A percentile compares a stretch with the other conserved stretches of the same genome.
Conservation (phyloP, 805 yeast genomes). For the Ogataea methylovora region DNA sequence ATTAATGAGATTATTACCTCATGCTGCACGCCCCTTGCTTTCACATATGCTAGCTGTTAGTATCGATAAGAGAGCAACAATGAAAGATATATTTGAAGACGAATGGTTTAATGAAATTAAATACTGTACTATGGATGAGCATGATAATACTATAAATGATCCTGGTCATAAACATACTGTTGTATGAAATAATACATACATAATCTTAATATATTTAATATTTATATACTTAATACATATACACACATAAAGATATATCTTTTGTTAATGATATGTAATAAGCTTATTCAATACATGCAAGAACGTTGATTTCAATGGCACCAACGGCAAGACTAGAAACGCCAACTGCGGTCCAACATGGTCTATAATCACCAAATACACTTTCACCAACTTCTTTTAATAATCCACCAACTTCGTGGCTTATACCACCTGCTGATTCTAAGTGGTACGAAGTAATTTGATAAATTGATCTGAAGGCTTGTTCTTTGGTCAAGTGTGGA, state of each 20-base stretch:
- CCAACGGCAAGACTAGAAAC: conserved; percentile 6
- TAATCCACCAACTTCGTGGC: conserved; percentile 5
- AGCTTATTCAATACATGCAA: conserved; percentile 4
- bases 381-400: conserved; percentile 3
- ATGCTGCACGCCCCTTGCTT: conserved; percentile 71
- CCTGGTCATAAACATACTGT: conserved; percentile 45
- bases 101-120: conserved; percentile 63
- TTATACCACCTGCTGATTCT: conserved; percentile 6
- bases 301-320: conserved; percentile 6
- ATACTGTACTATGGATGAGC: conserved; percentile 47
- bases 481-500: conserved; percentile 6
- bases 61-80: conserved; percentile 52
- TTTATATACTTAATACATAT: no score
- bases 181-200: conserved; percentile 9
- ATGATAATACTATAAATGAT: conserved; percentile 32
- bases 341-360: conserved; percentile 9
- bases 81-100: conserved; percentile 59
- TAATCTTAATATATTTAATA: no score
- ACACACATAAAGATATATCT: background rate
- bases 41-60: conserved; percentile 60
- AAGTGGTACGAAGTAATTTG: conserved; percentile 7
- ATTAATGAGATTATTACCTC: conserved; percentile 73
- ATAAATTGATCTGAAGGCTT: conserved; percentile 7
- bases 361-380: conserved; percentile 7
- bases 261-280: background rate